Evolutionary conservation across 306 rosid species (phyloP).

Genomic region (Abrus precatorius): DNA sequence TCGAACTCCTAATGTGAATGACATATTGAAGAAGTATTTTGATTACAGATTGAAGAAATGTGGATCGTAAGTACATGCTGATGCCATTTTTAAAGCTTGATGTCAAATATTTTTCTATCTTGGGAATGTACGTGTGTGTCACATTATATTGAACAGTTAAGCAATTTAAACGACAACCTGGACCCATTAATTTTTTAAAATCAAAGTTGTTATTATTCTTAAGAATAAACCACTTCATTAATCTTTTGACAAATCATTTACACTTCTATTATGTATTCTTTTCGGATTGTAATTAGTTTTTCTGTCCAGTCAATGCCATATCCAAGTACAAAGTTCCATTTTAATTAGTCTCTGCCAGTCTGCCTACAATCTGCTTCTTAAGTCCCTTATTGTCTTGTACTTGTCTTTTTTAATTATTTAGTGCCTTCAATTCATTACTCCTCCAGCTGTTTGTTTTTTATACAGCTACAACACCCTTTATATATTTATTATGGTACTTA

Average conservation of each 20-base stretch:
- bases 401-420: slow-evolving; percentile 2
- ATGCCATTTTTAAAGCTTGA: slow-evolving; percentile 33
- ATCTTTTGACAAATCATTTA: slow-evolving; percentile 5
- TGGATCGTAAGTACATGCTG: slow-evolving; percentile 71
- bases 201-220: slow-evolving; percentile 9
- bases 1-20: slow-evolving; percentile 80
- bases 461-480: background rate
- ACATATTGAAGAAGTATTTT: slow-evolving; percentile 74
- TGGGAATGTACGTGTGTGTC: background rate
- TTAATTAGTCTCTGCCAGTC: slow-evolving; percentile 25
- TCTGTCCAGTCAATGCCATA: slow-evolving; percentile 1
- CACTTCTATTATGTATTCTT: slow-evolving; percentile 16
- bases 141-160: slow-evolving; percentile 37
- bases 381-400: background rate
- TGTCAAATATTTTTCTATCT: slow-evolving; percentile 22
- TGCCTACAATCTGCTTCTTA: slow-evolving; percentile 8
- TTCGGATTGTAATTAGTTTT: slow-evolving; percentile 5
- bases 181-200: slow-evolving; percentile 7
- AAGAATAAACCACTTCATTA: slow-evolving; percentile 13
- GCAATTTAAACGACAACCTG: slow-evolving; percentile 24
- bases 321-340: slow-evolving; percentile 18
- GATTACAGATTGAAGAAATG: slow-evolving; percentile 73
- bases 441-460: background rate
- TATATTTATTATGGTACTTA: slow-evolving; percentile 24
- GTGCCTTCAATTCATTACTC: slow-evolving; percentile 36